A percentile compares a stretch with the other conserved stretches of the same genome.
These are phyloP conservation scores for Eutypella sp. DNA, from an alignment of 2,329 filamentous ascomycete species.

Conservation along the genomic window DNA sequence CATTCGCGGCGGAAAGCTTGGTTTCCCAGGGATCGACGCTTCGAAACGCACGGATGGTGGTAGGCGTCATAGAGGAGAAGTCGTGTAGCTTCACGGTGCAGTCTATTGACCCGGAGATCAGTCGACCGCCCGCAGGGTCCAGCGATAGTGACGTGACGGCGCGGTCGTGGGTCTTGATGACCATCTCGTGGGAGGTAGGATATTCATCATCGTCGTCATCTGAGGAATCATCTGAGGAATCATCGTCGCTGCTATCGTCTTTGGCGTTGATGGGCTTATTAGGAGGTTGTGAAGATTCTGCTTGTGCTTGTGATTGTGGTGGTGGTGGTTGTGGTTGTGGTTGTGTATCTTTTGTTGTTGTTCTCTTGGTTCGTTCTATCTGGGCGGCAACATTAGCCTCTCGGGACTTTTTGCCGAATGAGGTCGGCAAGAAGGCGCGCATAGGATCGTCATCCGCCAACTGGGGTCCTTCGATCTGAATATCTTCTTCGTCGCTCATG, in stretches of 20 bases:
- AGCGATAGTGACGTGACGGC: slow-evolving; percentile 79
- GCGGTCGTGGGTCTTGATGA: slow-evolving; percentile 87
- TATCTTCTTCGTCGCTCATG: slow-evolving; percentile 59
- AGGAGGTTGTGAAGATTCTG: no score
- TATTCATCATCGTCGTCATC: slow-evolving; percentile 80
- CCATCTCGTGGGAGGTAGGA: slow-evolving; percentile 86
- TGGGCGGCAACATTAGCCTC: slow-evolving; percentile 72
- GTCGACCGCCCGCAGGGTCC: slow-evolving; percentile 76
- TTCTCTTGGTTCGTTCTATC: slow-evolving; percentile 71
- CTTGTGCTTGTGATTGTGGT: no score
- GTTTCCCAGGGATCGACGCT: slow-evolving; percentile 80
- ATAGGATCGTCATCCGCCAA: slow-evolving; percentile 63
- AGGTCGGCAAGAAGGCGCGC: slow-evolving; percentile 70
- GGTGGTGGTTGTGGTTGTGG: slow-evolving; percentile 20
- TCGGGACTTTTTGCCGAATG: slow-evolving; percentile 79
- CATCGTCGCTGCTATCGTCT: slow-evolving; percentile 34
- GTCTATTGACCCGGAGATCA: slow-evolving; percentile 89
- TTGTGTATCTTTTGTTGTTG: slow-evolving; percentile 24
- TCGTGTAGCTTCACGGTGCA: slow-evolving; percentile 91
- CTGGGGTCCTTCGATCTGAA: slow-evolving; percentile 50
- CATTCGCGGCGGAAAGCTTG: slow-evolving; percentile 62
- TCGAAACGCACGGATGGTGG: slow-evolving; percentile 89
- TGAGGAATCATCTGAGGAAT: slow-evolving; percentile 48
- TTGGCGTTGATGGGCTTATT: no score
- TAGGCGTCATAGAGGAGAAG: slow-evolving; percentile 91